phyloP scores from a whole-genome alignment of 1,139 yeast genomes.

The Yamadazyma spencermartinsiae region DNA sequence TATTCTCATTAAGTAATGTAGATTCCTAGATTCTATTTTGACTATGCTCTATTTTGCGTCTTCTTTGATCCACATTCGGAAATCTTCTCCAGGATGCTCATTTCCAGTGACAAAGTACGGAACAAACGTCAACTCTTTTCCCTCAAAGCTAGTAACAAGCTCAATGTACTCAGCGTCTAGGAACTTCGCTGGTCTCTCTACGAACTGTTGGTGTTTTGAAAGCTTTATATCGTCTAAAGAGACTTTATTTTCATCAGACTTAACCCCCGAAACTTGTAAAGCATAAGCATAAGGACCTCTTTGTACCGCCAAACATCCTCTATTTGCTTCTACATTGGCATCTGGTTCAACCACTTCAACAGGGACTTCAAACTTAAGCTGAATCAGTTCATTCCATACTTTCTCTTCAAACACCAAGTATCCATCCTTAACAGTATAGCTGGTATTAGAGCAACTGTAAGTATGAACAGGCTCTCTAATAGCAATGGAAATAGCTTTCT shows the following conservation, averaged over 20 bases:
- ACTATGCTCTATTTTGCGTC: too few relatives aligned
- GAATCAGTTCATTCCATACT: conserved; percentile 12
- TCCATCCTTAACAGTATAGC: conserved; percentile 8
- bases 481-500: conserved; percentile 10
- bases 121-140: conserved; percentile 12
- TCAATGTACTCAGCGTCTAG: conserved; percentile 8
- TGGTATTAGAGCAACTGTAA: conserved; percentile 5
- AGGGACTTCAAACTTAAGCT: conserved; percentile 15
- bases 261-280: conserved; percentile 18
- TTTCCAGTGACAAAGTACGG: conserved; percentile 21
- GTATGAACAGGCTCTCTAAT: conserved; percentile 14
- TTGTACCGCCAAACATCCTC: conserved; percentile 18
- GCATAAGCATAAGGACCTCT: conserved; percentile 21
- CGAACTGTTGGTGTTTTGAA: conserved; percentile 9
- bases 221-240: conserved; percentile 8
- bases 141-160: conserved; percentile 10
- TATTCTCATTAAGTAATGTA: too few relatives aligned
- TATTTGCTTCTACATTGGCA: conserved; percentile 18
- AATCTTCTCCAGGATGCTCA: conserved; percentile 20
- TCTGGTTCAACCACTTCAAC: conserved; percentile 14
- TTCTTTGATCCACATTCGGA: conserved; percentile 19
- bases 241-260: conserved; percentile 2
- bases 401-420: conserved; percentile 11
- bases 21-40: too few relatives aligned
- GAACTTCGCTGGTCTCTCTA: conserved; percentile 1